A percentile compares a stretch with the other conserved stretches of the same genome.
These are phyloP conservation scores for Exidia glandulosa DNA, from an alignment of 768 basidiomycete species.

Conservation along the genomic window DNA sequence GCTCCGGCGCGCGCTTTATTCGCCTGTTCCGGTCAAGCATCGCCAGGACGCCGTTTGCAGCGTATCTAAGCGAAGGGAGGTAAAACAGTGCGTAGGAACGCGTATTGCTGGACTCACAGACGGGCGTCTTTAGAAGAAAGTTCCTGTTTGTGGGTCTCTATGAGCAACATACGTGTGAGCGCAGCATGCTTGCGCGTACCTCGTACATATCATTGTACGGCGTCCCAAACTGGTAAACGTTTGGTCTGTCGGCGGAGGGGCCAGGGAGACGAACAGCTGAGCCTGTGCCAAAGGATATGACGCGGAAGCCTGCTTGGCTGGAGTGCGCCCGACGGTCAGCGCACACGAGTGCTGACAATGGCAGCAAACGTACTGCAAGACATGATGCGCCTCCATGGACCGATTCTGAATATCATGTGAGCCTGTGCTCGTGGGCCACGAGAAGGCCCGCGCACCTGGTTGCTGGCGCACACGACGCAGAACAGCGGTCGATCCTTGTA, in stretches of 20 bases:
- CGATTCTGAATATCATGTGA: conserved; percentile 52
- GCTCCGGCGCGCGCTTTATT: conserved; percentile 86
- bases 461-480: conserved; percentile 99
- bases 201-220: conserved; percentile 94
- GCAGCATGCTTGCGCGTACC: not conserved
- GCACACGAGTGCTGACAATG: not conserved
- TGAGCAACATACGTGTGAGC: not conserved
- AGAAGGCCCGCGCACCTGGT: conserved; percentile 54
- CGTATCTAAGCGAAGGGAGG: too few species aligned
- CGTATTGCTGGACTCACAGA: conserved; percentile 43
- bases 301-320: conserved; percentile 85
- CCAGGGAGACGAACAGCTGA: conserved; percentile 95
- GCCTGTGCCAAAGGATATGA: conserved; percentile 92
- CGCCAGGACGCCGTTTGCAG: conserved; percentile 82
- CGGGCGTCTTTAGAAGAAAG: conserved; percentile 70
- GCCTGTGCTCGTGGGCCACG: not conserved
- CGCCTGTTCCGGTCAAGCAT: conserved; percentile 95
- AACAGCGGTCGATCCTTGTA: conserved; percentile 74
- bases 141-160: conserved; percentile 28
- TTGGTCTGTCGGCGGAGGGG: conserved; percentile 92
- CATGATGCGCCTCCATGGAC: conserved; percentile 96
- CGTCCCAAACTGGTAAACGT: conserved; percentile 93
- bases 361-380: conserved; percentile 57
- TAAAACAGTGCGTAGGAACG: not conserved
- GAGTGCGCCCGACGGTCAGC: not conserved